Percentiles rank a stretch among this genome's conserved stretches.
These are phyloP conservation scores for Fusarium bulbicola DNA, from an alignment of 2,329 filamentous ascomycete species.

Conservation along the genomic window DNA sequence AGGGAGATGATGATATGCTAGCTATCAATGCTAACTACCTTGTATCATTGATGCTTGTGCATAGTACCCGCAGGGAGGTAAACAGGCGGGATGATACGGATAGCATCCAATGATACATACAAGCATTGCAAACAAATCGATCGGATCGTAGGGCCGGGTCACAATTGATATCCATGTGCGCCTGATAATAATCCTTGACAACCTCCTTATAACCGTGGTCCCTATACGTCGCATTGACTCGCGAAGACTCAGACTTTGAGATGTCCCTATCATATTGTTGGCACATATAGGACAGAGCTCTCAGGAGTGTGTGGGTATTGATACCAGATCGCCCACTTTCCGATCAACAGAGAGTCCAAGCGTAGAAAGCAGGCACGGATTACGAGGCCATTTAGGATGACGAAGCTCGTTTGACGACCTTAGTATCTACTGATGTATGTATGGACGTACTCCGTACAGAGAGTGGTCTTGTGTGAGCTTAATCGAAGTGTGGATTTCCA, in stretches of 20 bases:
- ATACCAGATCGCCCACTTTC: background rate
- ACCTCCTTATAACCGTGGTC: background rate
- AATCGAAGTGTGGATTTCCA: background rate
- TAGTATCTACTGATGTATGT: too few species aligned
- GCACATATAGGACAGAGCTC: background rate
- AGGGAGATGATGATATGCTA: background rate
- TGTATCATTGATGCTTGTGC: background rate
- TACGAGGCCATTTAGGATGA: background rate
- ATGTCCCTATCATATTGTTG: constrained; percentile 3
- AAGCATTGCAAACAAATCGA: constrained; percentile 5
- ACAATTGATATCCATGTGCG: background rate
- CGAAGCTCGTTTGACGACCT: background rate
- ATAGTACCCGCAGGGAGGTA: background rate
- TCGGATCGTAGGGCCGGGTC: background rate
- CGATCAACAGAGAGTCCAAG: background rate
- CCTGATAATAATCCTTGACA: background rate
- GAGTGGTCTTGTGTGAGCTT: background rate
- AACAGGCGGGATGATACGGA: background rate
- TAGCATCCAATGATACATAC: background rate
- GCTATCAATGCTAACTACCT: background rate
- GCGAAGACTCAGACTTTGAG: background rate
- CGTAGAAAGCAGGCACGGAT: background rate
- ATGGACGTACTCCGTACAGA: background rate
- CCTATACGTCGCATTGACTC: background rate
- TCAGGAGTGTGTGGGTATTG: background rate